phyloP scores from a whole-genome alignment of 169 alveolate genomes.

The Ichthyophthirius multifiliis region DNA sequence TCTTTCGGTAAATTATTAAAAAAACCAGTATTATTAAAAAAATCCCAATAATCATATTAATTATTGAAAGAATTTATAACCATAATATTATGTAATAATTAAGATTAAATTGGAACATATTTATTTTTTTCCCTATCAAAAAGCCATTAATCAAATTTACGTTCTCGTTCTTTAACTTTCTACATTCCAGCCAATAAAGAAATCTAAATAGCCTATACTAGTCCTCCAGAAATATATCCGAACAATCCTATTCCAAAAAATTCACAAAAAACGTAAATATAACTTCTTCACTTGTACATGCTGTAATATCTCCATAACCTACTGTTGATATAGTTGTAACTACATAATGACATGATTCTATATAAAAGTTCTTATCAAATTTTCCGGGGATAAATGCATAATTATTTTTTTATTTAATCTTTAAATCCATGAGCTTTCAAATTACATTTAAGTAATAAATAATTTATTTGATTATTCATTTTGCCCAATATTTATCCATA shows the following conservation, averaged over 20 bases:
- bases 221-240: background rate
- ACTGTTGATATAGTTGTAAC: background rate
- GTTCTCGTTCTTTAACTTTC: background rate
- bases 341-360: background rate
- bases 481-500: background rate
- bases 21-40: background rate
- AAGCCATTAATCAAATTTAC: background rate
- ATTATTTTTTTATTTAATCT: background rate
- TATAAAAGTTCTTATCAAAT: background rate
- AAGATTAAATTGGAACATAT: background rate
- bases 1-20: background rate
- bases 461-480: too few relatives aligned
- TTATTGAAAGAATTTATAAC: background rate
- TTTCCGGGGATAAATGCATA: background rate
- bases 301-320: constrained; percentile 1
- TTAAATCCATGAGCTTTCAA: background rate
- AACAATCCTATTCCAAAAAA: background rate
- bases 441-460: too few relatives aligned
- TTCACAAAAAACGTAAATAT: background rate
- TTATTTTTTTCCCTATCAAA: background rate
- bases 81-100: background rate
- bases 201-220: background rate
- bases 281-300: background rate
- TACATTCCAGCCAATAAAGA: background rate
- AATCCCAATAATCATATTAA: background rate